Conservation (phyloP, 805 yeast genomes). For the Suhomyces sp. region DNA sequence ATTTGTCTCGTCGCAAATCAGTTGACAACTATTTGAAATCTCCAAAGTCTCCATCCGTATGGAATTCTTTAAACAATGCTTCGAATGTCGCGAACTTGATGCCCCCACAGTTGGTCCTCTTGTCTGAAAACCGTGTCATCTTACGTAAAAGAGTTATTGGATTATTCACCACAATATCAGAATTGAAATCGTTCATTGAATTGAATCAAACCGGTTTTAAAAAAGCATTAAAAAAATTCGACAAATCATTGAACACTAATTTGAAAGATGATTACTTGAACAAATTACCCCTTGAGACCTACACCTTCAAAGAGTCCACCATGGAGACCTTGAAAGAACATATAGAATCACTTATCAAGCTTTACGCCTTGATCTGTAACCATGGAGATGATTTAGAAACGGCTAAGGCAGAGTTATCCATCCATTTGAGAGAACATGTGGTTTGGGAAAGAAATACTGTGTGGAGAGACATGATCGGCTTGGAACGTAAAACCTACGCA, state of each 20-base stretch:
- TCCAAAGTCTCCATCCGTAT: slow-evolving; percentile 33
- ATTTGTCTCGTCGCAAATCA: slow-evolving; percentile 15
- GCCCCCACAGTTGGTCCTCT: slow-evolving; percentile 34
- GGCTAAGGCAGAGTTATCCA: slow-evolving; percentile 55
- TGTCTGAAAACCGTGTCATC: slow-evolving; percentile 50
- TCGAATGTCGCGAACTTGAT: slow-evolving; percentile 15
- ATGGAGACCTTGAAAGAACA: slow-evolving; percentile 29
- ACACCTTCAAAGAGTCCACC: slow-evolving; percentile 39
- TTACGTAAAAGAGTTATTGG: slow-evolving; percentile 48
- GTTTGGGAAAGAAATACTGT: slow-evolving; percentile 58
- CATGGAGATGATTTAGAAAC: slow-evolving; percentile 37
- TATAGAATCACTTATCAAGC: slow-evolving; percentile 31
- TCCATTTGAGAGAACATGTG: slow-evolving; percentile 54
- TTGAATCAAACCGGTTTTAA: slow-evolving; percentile 53
- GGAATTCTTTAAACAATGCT: slow-evolving; percentile 26
- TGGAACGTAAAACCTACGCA: slow-evolving; percentile 40
- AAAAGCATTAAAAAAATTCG: slow-evolving; percentile 54
- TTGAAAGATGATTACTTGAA: slow-evolving; percentile 44
- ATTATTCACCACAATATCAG: slow-evolving; percentile 45
- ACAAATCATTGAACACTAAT: slow-evolving; percentile 46
- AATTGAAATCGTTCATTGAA: slow-evolving; percentile 50
- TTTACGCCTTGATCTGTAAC: slow-evolving; percentile 39
- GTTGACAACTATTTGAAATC: slow-evolving; percentile 39
- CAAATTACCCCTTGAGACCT: slow-evolving; percentile 44
- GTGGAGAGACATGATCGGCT: slow-evolving; percentile 57